A percentile compares a stretch with the other conserved stretches of the same genome.
Evolutionary conservation across 2,329 filamentous ascomycete species (phyloP).

Genomic region (Akanthomyces dipterigenus): DNA sequence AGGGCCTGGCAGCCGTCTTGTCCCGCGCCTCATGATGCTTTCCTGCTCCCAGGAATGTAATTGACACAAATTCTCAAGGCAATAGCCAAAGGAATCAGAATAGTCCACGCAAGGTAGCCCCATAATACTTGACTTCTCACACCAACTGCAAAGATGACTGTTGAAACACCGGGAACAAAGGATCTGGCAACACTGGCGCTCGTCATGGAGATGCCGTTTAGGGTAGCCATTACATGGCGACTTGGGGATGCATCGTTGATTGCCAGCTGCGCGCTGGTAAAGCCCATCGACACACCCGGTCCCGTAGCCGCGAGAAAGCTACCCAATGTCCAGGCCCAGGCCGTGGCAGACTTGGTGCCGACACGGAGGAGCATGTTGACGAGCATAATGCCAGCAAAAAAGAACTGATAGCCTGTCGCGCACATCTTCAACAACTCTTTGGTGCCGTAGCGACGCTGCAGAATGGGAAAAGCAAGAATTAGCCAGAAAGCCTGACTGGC

Average conservation of each 20-base stretch:
- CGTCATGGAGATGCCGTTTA: conserved; percentile 60
- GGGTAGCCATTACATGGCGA: conserved; percentile 55
- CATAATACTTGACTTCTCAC: conserved; percentile 52
- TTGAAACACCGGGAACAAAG: conserved; percentile 58
- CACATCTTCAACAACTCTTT: conserved; percentile 56
- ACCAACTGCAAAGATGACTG: conserved; percentile 62
- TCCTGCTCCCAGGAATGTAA: neutral
- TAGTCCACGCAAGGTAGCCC: conserved; percentile 41
- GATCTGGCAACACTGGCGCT: conserved; percentile 55
- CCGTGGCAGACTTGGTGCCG: conserved; percentile 28
- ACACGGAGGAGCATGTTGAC: conserved; percentile 41
- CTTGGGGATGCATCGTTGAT: conserved; percentile 68
- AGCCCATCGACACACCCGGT: conserved; percentile 59
- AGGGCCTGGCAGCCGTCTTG: too few species aligned
- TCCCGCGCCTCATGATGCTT: neutral
- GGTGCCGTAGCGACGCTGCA: conserved; percentile 63
- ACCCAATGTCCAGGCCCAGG: conserved; percentile 47
- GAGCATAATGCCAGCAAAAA: conserved; percentile 52
- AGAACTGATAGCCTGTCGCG: conserved; percentile 50
- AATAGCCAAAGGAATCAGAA: conserved; percentile 2
- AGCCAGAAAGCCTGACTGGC: conserved; percentile 65
- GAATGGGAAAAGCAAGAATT: conserved; percentile 58
- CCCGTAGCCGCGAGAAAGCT: conserved; percentile 42
- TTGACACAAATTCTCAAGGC: neutral
- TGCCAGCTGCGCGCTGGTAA: conserved; percentile 64